These are phyloP conservation scores for Aethionema arabicum DNA, from an alignment of 345 rosid species.

Conservation along the genomic window DNA sequence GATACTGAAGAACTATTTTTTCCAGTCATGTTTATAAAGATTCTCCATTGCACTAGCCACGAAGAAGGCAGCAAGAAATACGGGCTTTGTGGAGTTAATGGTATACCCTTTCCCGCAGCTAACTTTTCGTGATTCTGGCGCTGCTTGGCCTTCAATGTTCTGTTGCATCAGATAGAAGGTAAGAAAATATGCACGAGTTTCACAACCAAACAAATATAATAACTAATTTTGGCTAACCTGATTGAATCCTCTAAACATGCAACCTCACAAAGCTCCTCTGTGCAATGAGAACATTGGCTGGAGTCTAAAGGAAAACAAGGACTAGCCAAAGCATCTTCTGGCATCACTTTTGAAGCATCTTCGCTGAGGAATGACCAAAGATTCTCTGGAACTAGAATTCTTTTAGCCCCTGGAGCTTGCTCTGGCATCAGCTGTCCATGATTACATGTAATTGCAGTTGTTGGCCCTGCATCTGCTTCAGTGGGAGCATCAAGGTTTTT, in stretches of 20 bases:
- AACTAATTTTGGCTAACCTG: constrained; percentile 54
- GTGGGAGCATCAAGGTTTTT: constrained; percentile 86
- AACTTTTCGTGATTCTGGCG: constrained; percentile 89
- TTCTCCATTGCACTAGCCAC: constrained; percentile 89
- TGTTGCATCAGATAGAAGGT: constrained; percentile 47
- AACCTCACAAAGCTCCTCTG: constrained; percentile 77
- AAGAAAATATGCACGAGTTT: constrained; percentile 27
- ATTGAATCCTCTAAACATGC: constrained; percentile 81
- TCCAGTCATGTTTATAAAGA: constrained; percentile 64
- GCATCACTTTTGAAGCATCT: constrained; percentile 64
- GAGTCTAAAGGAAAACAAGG: constrained; percentile 58
- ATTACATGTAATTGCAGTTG: constrained; percentile 65
- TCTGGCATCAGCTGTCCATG: constrained; percentile 88
- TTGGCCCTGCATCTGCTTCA: constrained; percentile 91
- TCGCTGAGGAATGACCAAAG: constrained; percentile 84
- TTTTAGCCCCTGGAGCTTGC: constrained; percentile 87
- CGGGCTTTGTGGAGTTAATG: constrained; percentile 50
- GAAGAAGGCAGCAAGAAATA: constrained; percentile 79
- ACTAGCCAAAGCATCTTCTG: constrained; percentile 60
- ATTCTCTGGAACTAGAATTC: constrained; percentile 73
- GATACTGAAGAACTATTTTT: constrained; percentile 56
- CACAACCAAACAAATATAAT: constrained; percentile 8
- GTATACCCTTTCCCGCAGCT: constrained; percentile 62
- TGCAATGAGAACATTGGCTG: constrained; percentile 66
- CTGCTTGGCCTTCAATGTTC: constrained; percentile 74